Evolutionary conservation across 2,329 filamentous ascomycete species (phyloP), one percentile per base, ranked within the genome.

Genomic region (Elsinoe batatas): DNA sequence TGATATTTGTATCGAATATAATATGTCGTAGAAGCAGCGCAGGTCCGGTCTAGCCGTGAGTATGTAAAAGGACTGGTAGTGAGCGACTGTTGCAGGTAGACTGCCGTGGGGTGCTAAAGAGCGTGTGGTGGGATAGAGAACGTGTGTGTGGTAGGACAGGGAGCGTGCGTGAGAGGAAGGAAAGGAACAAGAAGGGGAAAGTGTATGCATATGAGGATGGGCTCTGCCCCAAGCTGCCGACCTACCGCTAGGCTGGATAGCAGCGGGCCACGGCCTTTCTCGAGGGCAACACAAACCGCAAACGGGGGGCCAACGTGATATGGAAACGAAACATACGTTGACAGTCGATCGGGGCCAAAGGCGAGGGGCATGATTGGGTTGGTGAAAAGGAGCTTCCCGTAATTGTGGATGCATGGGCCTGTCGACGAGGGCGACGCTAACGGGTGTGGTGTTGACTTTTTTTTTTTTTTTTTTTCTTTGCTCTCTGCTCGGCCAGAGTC

Each of bases 21-120:
- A 17, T 17, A 35, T 42, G 15, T 47, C 17, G 51, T 40, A 7
- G 18, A 37, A 44, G 53, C 33, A 30, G 33, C 53, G 53, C 32
- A n/a, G 3, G 53, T 47, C 42, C 53, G 53, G 53, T 44, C 53
- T 55, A 55, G 53, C 53, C 53, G 53, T 47, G 22, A 30, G 26
- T 30, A 30, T 22, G 22, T 33, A 47, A 55, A 47, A 55, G 20
- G 26, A 44, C 26, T 42, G 37, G 37, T 54, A 54, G 51, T 26
- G 53, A 55, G 53, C 22, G 53, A 55, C 53, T 55, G 42, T 3
- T 44, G 37, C 53, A 55, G 53, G 47, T 51, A 51, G 47, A 51
- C 47, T 51, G 47, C 47, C 53, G 40, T 44, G 53, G 38, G 51
- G 26, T 55, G 37, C 38, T 44, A 54, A 55, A 55, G 53, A 55